phyloP scores from a whole-genome alignment of 192 early-diverging fungal genomes.

The Oehlia diaphana region DNA sequence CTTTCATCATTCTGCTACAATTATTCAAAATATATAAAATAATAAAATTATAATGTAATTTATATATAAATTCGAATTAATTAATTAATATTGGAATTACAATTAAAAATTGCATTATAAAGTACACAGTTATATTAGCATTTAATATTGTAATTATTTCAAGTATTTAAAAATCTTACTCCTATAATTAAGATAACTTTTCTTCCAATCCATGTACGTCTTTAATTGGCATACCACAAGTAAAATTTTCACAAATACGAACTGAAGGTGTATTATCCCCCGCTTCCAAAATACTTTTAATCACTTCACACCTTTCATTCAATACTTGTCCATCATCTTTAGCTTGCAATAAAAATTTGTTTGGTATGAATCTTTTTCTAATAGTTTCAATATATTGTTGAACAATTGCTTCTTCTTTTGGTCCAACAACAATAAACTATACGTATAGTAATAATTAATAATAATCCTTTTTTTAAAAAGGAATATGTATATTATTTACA shows the following conservation, averaged over 20 bases:
- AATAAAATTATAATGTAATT: no score
- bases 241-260: slow-evolving; percentile 56
- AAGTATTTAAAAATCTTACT: background rate
- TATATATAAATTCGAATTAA: no score
- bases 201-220: slow-evolving; percentile 35
- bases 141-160: background rate
- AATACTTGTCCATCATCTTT: slow-evolving; percentile 21
- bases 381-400: slow-evolving; percentile 34
- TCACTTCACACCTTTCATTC: slow-evolving; percentile 26
- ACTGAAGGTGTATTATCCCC: slow-evolving; percentile 22
- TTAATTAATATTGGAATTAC: no score
- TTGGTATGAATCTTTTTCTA: slow-evolving; percentile 40
- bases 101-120: no score
- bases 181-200: background rate
- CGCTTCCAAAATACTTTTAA: slow-evolving; percentile 32
- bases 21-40: no score
- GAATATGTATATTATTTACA: background rate
- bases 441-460: background rate
- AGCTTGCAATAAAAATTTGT: slow-evolving; percentile 36
- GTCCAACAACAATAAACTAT: slow-evolving; percentile 39
- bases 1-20: no score
- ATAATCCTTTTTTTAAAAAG: background rate
- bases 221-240: slow-evolving; percentile 54
- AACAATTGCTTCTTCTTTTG: slow-evolving; percentile 21
- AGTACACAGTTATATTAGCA: no score